Percentiles rank a stretch among this genome's conserved stretches.
These are phyloP conservation scores for Globisporangium viniferum DNA, from an alignment of 352 stramenopile genomes.

Conservation along the genomic window DNA sequence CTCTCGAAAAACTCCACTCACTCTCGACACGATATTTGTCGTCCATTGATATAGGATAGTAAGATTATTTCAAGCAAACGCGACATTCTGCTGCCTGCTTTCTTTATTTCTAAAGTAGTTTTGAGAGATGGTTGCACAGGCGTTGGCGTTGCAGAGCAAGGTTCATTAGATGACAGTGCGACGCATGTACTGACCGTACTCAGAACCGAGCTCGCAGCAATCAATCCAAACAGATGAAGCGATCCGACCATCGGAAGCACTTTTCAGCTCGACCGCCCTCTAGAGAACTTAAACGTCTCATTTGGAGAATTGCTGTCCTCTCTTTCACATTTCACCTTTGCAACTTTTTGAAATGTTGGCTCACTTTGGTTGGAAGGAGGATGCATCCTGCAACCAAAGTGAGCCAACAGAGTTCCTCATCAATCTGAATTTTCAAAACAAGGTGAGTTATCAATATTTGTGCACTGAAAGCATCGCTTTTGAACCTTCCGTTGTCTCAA, in stretches of 20 bases:
- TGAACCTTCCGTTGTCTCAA: background rate
- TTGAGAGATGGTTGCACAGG: background rate
- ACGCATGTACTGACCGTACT: background rate
- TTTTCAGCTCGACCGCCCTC: background rate
- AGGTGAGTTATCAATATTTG: background rate
- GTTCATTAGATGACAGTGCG: background rate
- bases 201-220: background rate
- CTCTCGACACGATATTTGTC: too few species aligned
- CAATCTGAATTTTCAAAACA: background rate
- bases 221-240: background rate
- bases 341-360: background rate
- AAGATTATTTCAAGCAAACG: too few species aligned
- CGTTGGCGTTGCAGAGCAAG: background rate
- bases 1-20: too few species aligned
- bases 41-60: too few species aligned
- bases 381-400: background rate
- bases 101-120: too few species aligned
- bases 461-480: too few species aligned
- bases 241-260: background rate
- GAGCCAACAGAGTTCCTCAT: background rate
- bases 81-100: too few species aligned
- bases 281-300: background rate
- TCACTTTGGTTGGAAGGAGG: background rate
- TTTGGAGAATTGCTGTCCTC: too few species aligned
- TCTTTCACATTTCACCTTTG: too few species aligned